Base-by-base conservation (phyloP, 768 basidiomycete genomes). In the Cyclocybe aegerita region DNA sequence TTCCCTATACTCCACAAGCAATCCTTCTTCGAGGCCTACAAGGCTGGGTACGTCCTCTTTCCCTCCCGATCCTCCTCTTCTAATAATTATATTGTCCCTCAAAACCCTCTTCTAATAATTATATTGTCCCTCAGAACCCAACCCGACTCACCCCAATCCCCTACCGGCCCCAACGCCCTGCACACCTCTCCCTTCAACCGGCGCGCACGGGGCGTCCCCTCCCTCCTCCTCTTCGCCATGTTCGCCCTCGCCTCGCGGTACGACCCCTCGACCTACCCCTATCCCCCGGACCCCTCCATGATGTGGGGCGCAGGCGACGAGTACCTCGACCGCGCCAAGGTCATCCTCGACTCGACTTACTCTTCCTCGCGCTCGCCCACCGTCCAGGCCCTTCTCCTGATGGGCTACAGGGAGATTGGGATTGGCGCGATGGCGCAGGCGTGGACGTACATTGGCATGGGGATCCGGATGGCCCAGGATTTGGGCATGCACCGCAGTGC, bases 381-480 rank as follows among this genome's bases (percentile, higher is more conserved):
- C 0, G 85, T 85, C 41, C 90, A 93, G 62, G 83, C 91, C 4
- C 69, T 94, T 14, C 74, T 95, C 8, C 76, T 95, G 8, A 78
- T 93, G 70, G 87, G 86, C 6, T 93, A 88, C 62, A 78, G 92
- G 7, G 91, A 95, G 67, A 79, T 92, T 37, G 93, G 93, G 2
- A 88, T 93, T 51, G 93, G 90, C 39, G 83, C 89, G 12, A 95
- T 93, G 91, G 86, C 87, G 7, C 82, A 87, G 65, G 86, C 89
- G 31, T 95, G 92, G 93, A 78, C 84, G 8, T 91, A 87, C 61
- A 79, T 85, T 14, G 91, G 92, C 9, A 89, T 91, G 86, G 91
- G 88, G 0, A 85, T 94, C 34, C 79, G 93, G n/a, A 93, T 94
- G 90, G 90, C 90, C 11, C 90, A 91, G 67, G 90, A 93, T 66